Evolutionary conservation across 768 basidiomycete species (phyloP), one percentile per base, ranked within the genome.

Genomic region (Xerocomus potaroensis): DNA sequence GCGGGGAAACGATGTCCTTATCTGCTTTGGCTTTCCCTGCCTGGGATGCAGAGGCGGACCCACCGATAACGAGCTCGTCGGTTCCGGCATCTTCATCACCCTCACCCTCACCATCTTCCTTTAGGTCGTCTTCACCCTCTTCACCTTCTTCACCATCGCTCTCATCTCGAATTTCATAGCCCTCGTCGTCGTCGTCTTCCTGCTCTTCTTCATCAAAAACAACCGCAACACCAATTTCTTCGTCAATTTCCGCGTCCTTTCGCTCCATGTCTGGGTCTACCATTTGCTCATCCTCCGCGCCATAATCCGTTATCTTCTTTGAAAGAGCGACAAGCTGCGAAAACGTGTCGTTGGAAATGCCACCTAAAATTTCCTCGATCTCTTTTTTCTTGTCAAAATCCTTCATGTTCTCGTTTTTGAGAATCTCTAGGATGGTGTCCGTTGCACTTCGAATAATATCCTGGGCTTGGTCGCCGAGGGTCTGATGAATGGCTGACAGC

Each of bases 381-480:
- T 97, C 92, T 71, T 81, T 88, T 69, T 97, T 95, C 76, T 93
- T 94, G 75, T 97, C 95, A 58, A 97, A 94, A 62, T 97, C 94
- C 69, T 93, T 95, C 70, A 91, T 64, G 48, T 76, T 74, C 56
- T 96, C 92, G 56, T 78, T 86, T 70, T 97, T 98, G 53, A 98
- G 75, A 4, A 79, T 77, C 68, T 94, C 91, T 39, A 99, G 70
- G 1, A 94, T 84, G 0, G 80, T 78, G 66, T 99, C 95, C n/a
- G 96, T 88, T 1, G 96, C 96, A 54, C 88, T 91, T 16, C 95
- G 85, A 39, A 99, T 84, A 58, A 98, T 84, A 53, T 97, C 94
- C 63, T 96, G 93, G 0, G 93, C 90, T 63, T 95, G 93, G 69
- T 96, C 96, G 0, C 94, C 95, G 10, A 98, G 79, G 1, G 81